Evolutionary conservation across 129 eudicot species (phyloP).

Genomic region (Lactuca saligna): DNA sequence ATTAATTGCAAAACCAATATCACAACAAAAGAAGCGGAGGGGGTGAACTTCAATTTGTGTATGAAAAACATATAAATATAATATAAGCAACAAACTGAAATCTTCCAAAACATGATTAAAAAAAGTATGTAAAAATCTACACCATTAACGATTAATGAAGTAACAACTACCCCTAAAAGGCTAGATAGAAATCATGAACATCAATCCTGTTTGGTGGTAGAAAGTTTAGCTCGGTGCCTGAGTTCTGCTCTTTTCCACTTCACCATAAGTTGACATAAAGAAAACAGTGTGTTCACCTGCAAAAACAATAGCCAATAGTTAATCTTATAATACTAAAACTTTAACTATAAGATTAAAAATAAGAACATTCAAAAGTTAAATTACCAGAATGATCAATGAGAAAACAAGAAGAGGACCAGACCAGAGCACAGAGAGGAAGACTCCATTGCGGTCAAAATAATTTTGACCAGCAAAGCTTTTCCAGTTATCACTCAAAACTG

Average conservation of each 20-base stretch:
- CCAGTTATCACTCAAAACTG: conserved; percentile 69
- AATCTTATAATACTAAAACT: no score
- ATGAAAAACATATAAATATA: no score
- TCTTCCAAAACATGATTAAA: background rate
- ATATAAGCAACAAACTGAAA: background rate
- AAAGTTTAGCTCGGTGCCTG: conserved; percentile 79
- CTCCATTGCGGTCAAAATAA: conserved; percentile 79
- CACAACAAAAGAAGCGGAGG: no score
- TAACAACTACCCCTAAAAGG: background rate
- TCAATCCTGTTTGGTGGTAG: conserved; percentile 65
- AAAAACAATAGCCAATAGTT: conserved; percentile 15
- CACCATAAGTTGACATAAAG: conserved; percentile 74
- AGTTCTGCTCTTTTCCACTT: conserved; percentile 95
- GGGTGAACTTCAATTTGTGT: no score
- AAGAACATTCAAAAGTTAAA: conserved; percentile 11
- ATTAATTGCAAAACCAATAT: background rate
- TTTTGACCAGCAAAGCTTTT: conserved; percentile 88
- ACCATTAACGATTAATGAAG: no score
- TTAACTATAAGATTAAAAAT: background rate
- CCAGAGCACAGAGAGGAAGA: conserved; percentile 90
- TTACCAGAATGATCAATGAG: conserved; percentile 76
- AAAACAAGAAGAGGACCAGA: conserved; percentile 90
- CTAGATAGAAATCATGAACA: background rate
- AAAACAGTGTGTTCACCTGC: conserved; percentile 81
- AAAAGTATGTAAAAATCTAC: background rate